Percentiles rank a stretch among this genome's conserved stretches.
Conservation (phyloP, 2,329 filamentous ascomycete genomes). For the Fusarium sp. region DNA sequence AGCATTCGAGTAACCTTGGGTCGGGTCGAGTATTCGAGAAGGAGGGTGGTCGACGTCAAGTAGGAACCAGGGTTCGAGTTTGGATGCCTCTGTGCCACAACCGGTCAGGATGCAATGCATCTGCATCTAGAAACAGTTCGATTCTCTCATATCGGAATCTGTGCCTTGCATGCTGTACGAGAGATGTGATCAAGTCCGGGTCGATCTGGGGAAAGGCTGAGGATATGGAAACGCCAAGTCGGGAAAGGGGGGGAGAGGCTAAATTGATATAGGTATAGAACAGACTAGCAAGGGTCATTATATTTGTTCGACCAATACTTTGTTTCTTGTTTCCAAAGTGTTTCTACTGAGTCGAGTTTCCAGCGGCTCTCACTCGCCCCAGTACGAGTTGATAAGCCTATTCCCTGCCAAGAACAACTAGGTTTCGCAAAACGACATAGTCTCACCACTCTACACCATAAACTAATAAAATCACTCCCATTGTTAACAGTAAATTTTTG, state of each 20-base stretch:
- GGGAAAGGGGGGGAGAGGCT: not conserved
- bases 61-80: not conserved
- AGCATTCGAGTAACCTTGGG: not conserved
- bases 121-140: conserved; percentile 8
- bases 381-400: not conserved
- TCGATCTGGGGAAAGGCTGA: not conserved
- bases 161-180: not conserved
- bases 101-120: not conserved
- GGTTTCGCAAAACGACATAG: not conserved
- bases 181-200: no score
- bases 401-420: not conserved
- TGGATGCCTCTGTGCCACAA: not conserved
- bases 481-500: not conserved
- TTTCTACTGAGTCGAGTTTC: not conserved
- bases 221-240: not conserved
- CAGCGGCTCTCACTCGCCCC: not conserved
- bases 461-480: not conserved
- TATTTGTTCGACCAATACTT: not conserved
- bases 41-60: not conserved
- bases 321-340: not conserved
- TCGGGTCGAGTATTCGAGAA: not conserved
- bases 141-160: not conserved
- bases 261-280: not conserved
- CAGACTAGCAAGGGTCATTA: not conserved
- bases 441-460: not conserved